Conservation (phyloP, 2,329 filamentous ascomycete species). For the Ceratocystis lukuohia region DNA sequence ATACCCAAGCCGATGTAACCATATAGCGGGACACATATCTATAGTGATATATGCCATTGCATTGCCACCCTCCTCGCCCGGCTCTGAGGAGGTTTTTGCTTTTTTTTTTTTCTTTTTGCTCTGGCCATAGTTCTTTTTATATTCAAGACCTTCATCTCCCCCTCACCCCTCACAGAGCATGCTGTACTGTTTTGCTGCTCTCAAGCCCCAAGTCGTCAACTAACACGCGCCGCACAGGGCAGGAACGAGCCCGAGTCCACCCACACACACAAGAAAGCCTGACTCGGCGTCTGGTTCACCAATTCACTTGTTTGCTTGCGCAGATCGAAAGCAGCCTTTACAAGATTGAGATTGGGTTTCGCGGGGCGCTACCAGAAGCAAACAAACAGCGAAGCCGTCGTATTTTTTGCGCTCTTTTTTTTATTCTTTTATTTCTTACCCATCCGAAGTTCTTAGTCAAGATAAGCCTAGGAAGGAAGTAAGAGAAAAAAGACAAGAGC, state of each 20-base stretch:
- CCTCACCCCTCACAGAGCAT: background rate
- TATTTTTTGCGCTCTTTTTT: background rate
- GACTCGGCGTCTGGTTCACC: background rate
- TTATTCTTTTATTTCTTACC: background rate
- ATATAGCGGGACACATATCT: too few species aligned
- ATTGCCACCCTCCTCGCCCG: too few species aligned
- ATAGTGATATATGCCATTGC: too few species aligned
- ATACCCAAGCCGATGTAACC: too few species aligned
- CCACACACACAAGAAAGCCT: background rate
- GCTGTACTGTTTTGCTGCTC: background rate
- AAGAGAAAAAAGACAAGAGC: background rate
- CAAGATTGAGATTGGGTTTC: background rate
- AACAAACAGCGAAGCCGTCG: background rate
- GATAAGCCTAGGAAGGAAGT: background rate
- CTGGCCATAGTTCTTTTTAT: background rate
- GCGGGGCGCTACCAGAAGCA: background rate
- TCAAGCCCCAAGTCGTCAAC: background rate
- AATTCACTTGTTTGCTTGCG: background rate
- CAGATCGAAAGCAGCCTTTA: background rate
- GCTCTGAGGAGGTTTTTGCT: background rate
- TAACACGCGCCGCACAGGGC: constrained; percentile 4
- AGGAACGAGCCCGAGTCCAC: background rate
- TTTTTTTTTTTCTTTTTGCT: background rate
- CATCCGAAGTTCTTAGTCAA: background rate
- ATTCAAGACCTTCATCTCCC: background rate